Conservation (phyloP, 106 monocot species). For the Allium sativum region DNA sequence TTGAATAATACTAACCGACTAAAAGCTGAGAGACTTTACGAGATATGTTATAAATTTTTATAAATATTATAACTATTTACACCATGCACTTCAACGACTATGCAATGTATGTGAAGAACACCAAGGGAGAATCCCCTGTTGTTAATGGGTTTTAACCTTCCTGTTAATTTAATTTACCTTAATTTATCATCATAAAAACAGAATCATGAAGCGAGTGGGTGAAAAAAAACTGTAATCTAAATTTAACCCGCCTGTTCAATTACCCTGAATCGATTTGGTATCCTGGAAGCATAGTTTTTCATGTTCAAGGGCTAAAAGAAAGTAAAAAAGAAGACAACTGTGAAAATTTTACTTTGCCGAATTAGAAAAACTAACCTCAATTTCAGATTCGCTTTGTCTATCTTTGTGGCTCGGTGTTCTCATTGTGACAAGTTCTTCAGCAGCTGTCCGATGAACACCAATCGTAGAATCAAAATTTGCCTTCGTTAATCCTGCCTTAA, state of each 20-base stretch:
- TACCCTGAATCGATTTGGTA: conserved; percentile 24
- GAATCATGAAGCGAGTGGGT: conserved; percentile 18
- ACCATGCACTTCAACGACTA: conserved; percentile 88
- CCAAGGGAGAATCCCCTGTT: conserved; percentile 36
- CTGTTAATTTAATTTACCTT: conserved; percentile 32
- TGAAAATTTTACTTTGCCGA: no score
- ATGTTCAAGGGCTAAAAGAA: conserved; percentile 1
- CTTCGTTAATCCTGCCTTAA: conserved; percentile 80
- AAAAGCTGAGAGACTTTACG: no score
- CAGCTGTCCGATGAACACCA: conserved; percentile 84
- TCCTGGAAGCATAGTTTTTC: background rate
- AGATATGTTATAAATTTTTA: no score
- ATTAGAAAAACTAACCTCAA: conserved; percentile 55
- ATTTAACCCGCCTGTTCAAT: conserved; percentile 19
- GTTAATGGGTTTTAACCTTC: conserved; percentile 33
- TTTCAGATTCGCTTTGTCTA: conserved; percentile 18
- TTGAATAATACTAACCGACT: no score
- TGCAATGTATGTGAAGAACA: conserved; percentile 46
- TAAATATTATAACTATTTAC: no score
- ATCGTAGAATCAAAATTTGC: conserved; percentile 82
- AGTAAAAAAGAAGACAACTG: background rate
- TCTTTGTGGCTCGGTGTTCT: conserved; percentile 75
- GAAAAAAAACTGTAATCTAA: conserved; percentile 20
- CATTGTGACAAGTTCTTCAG: conserved; percentile 97
- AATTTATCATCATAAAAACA: conserved; percentile 8